Percentiles rank a stretch among this genome's conserved stretches.
These are phyloP conservation scores for Komagataella pseudopastoris DNA, from an alignment of 805 yeast species.

Conservation along the genomic window DNA sequence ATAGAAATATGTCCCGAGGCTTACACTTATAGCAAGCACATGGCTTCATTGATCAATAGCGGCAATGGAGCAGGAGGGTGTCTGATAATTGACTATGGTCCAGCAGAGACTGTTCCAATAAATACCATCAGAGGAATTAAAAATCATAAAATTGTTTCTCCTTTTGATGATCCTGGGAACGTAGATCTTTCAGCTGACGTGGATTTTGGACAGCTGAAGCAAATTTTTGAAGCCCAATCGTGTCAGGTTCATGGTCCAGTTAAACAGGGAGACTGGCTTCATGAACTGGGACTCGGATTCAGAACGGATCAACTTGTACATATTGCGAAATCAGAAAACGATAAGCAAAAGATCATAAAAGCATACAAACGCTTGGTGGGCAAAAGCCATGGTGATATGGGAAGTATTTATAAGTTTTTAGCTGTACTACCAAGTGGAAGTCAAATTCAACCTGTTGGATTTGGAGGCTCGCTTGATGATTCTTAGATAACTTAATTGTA, in stretches of 20 bases:
- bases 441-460: slow-evolving; percentile 35
- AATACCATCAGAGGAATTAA: slow-evolving; percentile 63
- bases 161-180: slow-evolving; percentile 63
- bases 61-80: slow-evolving; percentile 40
- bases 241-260: slow-evolving; percentile 37
- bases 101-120: slow-evolving; percentile 46
- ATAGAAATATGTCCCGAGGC: slow-evolving; percentile 72
- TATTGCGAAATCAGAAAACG: slow-evolving; percentile 23
- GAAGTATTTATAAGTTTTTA: slow-evolving; percentile 60
- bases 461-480: slow-evolving; percentile 20
- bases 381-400: slow-evolving; percentile 54
- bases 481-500: no score
- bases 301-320: slow-evolving; percentile 48
- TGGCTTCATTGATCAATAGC: slow-evolving; percentile 30
- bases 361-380: slow-evolving; percentile 55
- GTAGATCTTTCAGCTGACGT: slow-evolving; percentile 80
- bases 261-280: slow-evolving; percentile 72
- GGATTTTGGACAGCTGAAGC: slow-evolving; percentile 50
- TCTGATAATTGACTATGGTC: slow-evolving; percentile 69
- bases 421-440: slow-evolving; percentile 38
- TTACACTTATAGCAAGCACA: slow-evolving; percentile 38
- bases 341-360: slow-evolving; percentile 35
- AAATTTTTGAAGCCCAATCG: slow-evolving; percentile 15
- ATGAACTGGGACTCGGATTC: slow-evolving; percentile 60
- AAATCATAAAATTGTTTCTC: slow-evolving; percentile 60